Conservation (phyloP, 805 yeast genomes). For the Ogataea ramenticola region DNA sequence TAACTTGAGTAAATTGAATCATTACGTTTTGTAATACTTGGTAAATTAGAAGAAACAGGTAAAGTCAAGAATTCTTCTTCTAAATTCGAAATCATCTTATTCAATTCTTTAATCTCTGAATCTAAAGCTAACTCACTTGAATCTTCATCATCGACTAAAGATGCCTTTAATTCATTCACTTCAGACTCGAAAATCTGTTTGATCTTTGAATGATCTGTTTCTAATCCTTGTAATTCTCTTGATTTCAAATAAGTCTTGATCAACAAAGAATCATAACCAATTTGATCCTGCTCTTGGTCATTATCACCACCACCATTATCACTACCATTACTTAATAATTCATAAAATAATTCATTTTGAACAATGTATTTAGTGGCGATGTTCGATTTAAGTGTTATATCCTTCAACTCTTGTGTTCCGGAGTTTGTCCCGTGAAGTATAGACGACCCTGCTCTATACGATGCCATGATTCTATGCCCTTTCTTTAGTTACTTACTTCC, state of each 20-base stretch:
- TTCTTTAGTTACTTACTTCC: too few relatives aligned
- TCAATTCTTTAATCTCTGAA: background rate
- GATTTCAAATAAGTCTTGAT: background rate
- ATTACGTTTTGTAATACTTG: conserved; percentile 4
- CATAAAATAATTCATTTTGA: conserved; percentile 23
- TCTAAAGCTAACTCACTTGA: too few relatives aligned
- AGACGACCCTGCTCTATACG: conserved; percentile 1
- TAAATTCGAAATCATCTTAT: background rate
- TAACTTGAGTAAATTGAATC: conserved; percentile 14
- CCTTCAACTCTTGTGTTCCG: conserved; percentile 7
- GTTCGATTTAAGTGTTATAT: conserved; percentile 26
- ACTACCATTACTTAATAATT: conserved; percentile 1
- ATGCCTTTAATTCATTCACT: background rate
- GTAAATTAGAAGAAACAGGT: conserved; percentile 3
- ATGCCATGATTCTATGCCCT: too few relatives aligned
- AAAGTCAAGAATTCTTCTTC: background rate
- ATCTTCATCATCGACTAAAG: conserved; percentile 8
- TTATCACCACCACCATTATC: background rate
- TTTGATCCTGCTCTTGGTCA: background rate
- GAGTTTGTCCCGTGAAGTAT: background rate
- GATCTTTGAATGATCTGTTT: conserved; percentile 1
- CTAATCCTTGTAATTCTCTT: background rate
- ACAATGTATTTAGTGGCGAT: conserved; percentile 26
- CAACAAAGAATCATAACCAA: background rate
- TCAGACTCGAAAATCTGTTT: background rate